These are phyloP conservation scores for Trypanosoma conorhini DNA, from an alignment of 208 protist genomes.

Conservation along the genomic window DNA sequence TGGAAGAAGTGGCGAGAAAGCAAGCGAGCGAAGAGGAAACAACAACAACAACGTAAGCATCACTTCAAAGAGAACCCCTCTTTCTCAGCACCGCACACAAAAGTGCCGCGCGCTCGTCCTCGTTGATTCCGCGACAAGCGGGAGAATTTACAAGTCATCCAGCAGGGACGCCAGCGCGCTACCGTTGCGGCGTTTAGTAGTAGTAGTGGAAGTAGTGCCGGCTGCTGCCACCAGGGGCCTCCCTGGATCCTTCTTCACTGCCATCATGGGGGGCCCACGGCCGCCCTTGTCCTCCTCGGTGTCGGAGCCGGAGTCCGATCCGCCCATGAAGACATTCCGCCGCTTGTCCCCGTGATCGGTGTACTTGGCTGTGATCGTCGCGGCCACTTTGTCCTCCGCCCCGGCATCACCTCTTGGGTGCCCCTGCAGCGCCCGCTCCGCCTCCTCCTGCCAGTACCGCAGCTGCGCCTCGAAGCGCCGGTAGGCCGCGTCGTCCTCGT, in stretches of 20 bases:
- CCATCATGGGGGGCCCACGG: not conserved
- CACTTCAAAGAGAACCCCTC: not conserved
- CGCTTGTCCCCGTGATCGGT: conserved; percentile 1
- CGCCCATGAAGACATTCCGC: conserved; percentile 28
- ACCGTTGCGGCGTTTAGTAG: conserved; percentile 3
- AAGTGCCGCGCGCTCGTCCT: not conserved
- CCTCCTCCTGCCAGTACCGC: conserved; percentile 20
- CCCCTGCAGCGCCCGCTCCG: not conserved
- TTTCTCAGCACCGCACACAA: not conserved
- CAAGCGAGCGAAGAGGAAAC: not conserved
- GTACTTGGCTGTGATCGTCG: conserved; percentile 21
- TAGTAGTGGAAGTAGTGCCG: not conserved
- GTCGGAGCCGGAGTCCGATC: conserved; percentile 10
- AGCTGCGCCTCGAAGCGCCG: conserved; percentile 37
- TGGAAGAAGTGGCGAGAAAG: not conserved
- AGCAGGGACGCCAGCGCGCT: conserved; percentile 26
- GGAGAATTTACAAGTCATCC: conserved; percentile 21
- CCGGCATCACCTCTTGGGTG: not conserved
- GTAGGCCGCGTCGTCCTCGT: conserved; percentile 31
- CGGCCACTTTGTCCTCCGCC: conserved; percentile 18
- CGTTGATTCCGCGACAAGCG: not conserved
- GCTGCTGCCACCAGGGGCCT: not conserved
- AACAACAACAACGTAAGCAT: not conserved
- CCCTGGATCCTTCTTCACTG: not conserved
- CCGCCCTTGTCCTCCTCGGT: conserved; percentile 2